phyloP scores from a whole-genome alignment of 257 asterid species.

The Forsythia suspensa region DNA sequence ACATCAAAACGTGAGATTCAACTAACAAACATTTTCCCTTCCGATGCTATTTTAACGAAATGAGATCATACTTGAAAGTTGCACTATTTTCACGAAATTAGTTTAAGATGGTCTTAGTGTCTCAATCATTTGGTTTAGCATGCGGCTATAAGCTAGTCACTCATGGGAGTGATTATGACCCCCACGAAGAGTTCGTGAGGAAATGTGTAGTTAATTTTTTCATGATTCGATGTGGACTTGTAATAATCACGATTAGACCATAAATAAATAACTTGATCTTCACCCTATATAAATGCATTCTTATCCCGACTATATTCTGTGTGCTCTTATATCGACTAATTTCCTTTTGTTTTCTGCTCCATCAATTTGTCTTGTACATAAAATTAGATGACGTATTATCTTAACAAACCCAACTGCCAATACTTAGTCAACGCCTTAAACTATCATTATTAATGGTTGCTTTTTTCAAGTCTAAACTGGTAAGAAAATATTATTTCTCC shows the following conservation, averaged over 20 bases:
- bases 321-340: too few relatives aligned
- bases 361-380: not conserved
- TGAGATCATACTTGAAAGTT: too few relatives aligned
- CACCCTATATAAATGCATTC: too few relatives aligned
- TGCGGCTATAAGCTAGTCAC: not conserved
- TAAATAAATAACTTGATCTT: too few relatives aligned
- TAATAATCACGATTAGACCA: not conserved
- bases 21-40: too few relatives aligned
- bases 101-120: too few relatives aligned
- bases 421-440: slow-evolving; percentile 24
- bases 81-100: too few relatives aligned
- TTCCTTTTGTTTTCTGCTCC: not conserved
- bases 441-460: not conserved
- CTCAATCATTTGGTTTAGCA: not conserved
- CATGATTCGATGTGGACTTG: not conserved
- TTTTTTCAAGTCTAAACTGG: not conserved
- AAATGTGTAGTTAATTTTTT: too few relatives aligned
- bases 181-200: too few relatives aligned
- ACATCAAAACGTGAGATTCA: too few relatives aligned
- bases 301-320: too few relatives aligned
- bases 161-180: not conserved
- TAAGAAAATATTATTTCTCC: not conserved
- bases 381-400: not conserved
- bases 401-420: slow-evolving; percentile 29
- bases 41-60: too few relatives aligned